Evolutionary conservation across 805 yeast species (phyloP).

Genomic region (Candida nonsorbophila): DNA sequence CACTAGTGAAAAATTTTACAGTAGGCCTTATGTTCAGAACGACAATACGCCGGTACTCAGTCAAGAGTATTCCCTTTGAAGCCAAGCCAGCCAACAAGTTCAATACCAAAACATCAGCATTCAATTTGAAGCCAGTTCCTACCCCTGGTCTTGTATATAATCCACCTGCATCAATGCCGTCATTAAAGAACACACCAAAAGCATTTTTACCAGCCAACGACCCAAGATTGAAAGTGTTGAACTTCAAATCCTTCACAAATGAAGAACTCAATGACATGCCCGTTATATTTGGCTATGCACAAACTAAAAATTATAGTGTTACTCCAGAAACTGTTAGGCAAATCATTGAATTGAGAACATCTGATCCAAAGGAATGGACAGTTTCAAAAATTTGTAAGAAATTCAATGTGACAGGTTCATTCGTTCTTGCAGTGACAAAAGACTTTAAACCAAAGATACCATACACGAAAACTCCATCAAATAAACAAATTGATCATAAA

Average conservation of each 20-base stretch:
- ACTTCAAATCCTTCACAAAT: slow-evolving; percentile 22
- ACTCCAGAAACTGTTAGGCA: slow-evolving; percentile 53
- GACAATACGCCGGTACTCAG: slow-evolving; percentile 5
- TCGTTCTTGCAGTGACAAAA: slow-evolving; percentile 8
- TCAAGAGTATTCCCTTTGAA: slow-evolving; percentile 22
- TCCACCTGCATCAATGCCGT: slow-evolving; percentile 53
- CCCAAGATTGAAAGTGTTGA: slow-evolving; percentile 42
- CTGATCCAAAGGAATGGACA: slow-evolving; percentile 61
- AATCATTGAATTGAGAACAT: slow-evolving; percentile 49
- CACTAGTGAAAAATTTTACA: no score
- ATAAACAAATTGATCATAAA: slow-evolving; percentile 37
- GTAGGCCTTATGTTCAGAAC: no score
- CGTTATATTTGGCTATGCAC: slow-evolving; percentile 31
- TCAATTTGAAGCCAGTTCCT: slow-evolving; percentile 50
- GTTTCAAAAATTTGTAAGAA: slow-evolving; percentile 55
- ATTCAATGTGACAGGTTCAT: slow-evolving; percentile 43
- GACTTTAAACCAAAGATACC: slow-evolving; percentile 27
- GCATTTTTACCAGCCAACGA: slow-evolving; percentile 63
- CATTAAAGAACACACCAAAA: slow-evolving; percentile 57
- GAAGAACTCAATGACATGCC: slow-evolving; percentile 36
- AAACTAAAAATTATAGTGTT: slow-evolving; percentile 46
- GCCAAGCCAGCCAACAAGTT: slow-evolving; percentile 47
- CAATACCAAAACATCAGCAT: slow-evolving; percentile 60
- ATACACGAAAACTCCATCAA: slow-evolving; percentile 1
- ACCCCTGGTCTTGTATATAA: slow-evolving; percentile 58